A percentile compares a stretch with the other conserved stretches of the same genome.
Conservation (phyloP, 2,329 filamentous ascomycete species). For the Xylaria sp. region DNA sequence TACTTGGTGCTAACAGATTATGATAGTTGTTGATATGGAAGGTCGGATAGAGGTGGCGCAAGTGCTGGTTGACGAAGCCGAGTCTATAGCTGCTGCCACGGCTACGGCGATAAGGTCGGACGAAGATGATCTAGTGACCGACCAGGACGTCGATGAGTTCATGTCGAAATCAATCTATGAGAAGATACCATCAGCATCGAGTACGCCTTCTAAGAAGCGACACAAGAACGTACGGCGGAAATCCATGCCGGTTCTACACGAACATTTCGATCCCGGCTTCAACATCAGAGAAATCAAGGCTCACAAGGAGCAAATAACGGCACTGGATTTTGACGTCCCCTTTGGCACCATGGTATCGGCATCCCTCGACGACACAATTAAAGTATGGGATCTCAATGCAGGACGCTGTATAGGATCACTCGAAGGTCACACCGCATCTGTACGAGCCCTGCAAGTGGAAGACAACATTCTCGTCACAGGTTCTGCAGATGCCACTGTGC, state of each 20-base stretch:
- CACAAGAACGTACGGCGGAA: conserved; percentile 72
- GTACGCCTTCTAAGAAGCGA: conserved; percentile 62
- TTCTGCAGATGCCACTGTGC: conserved; percentile 92
- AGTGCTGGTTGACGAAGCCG: conserved; percentile 66
- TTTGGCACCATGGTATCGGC: conserved; percentile 96
- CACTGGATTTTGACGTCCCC: conserved; percentile 95
- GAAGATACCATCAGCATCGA: conserved; percentile 74
- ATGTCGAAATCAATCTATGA: conserved; percentile 99
- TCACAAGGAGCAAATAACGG: conserved; percentile 87
- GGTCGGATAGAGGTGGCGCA: conserved; percentile 70
- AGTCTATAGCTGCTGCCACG: conserved; percentile 62
- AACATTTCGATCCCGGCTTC: conserved; percentile 91
- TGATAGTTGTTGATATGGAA: conserved; percentile 70
- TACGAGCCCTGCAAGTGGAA: conserved; percentile 90
- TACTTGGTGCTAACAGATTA: conserved; percentile 46
- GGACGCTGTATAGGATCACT: conserved; percentile 91
- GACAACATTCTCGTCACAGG: conserved; percentile 96
- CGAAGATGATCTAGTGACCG: conserved; percentile 63
- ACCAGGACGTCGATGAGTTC: conserved; percentile 70
- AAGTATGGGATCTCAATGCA: conserved; percentile 95
- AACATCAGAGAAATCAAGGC: conserved; percentile 88
- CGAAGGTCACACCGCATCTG: conserved; percentile 94
- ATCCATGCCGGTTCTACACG: conserved; percentile 94
- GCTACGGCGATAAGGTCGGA: conserved; percentile 61
- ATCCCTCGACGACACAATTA: conserved; percentile 90